Conservation (phyloP, 768 basidiomycete genomes). For the Suillus americanus region DNA sequence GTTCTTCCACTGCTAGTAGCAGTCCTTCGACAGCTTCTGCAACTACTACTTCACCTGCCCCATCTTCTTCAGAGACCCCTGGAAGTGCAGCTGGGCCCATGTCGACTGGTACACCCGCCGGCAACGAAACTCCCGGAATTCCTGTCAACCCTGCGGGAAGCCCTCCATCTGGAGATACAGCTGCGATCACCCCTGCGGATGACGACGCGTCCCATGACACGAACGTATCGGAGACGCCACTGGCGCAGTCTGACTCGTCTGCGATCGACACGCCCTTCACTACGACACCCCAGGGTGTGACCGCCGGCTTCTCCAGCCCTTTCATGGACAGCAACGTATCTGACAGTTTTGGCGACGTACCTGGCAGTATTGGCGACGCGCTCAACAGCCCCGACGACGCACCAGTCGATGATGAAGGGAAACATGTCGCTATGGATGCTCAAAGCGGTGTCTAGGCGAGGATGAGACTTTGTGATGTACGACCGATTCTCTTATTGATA, state of each 20-base stretch:
- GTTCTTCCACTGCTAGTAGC: neutral
- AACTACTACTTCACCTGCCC: neutral
- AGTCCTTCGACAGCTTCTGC: neutral
- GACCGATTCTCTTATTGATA: neutral
- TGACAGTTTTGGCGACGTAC: too few species aligned
- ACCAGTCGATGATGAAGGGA: neutral
- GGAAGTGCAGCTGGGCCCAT: neutral
- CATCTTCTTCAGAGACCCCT: neutral
- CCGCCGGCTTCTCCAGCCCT: too few species aligned
- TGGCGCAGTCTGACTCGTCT: neutral
- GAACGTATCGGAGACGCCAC: too few species aligned
- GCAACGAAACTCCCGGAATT: neutral
- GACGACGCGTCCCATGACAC: neutral
- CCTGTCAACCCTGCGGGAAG: neutral
- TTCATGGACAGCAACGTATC: too few species aligned
- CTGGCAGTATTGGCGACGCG: too few species aligned
- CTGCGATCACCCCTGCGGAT: neutral
- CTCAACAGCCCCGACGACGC: rapidly evolving
- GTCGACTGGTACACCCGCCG: neutral
- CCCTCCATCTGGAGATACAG: neutral
- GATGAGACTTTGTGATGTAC: neutral
- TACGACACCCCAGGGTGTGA: neutral
- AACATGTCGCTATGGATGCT: neutral
- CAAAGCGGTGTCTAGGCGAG: neutral
- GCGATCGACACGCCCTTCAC: neutral